Evolutionary conservation across 2,329 filamentous ascomycete genomes (phyloP).

Genomic region (Raffaelea deltoideospora): DNA sequence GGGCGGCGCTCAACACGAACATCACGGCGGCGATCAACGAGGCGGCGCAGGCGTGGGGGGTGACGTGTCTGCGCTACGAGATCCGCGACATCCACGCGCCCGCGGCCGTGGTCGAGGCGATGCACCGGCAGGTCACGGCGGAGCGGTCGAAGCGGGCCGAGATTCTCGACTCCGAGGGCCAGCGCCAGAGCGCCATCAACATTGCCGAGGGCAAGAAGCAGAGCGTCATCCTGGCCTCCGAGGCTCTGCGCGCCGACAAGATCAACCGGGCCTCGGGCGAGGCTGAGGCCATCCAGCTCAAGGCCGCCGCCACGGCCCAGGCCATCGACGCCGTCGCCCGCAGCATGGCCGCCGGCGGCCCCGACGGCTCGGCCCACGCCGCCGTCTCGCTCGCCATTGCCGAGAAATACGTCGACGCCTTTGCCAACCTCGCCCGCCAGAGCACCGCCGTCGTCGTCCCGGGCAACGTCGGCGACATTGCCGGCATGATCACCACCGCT

Average conservation of each 20-base stretch:
- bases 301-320: conserved; percentile 68
- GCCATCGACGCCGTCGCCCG: conserved; percentile 79
- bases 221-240: conserved; percentile 87
- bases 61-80: conserved; percentile 91
- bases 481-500: conserved; percentile 90
- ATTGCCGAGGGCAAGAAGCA: conserved; percentile 97
- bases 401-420: conserved; percentile 93
- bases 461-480: conserved; percentile 91
- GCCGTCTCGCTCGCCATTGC: conserved; percentile 81
- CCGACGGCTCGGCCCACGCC: conserved; percentile 61
- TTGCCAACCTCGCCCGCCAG: conserved; percentile 82
- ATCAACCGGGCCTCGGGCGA: conserved; percentile 91
- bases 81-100: conserved; percentile 97
- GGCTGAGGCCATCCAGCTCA: conserved; percentile 77
- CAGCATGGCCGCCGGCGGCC: conserved; percentile 57
- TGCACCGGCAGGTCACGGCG: conserved; percentile 96
- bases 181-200: conserved; percentile 95
- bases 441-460: conserved; percentile 91
- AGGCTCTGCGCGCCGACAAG: conserved; percentile 76
- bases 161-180: conserved; percentile 93
- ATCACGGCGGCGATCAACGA: conserved; percentile 99
- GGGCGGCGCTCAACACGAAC: conserved; percentile 88
- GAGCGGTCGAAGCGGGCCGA: conserved; percentile 95
- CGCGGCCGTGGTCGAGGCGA: conserved; percentile 82
- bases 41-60: conserved; percentile 90